Base-by-base conservation (phyloP, 306 rosid species). In the Amphicarpaea edgeworthii region DNA sequence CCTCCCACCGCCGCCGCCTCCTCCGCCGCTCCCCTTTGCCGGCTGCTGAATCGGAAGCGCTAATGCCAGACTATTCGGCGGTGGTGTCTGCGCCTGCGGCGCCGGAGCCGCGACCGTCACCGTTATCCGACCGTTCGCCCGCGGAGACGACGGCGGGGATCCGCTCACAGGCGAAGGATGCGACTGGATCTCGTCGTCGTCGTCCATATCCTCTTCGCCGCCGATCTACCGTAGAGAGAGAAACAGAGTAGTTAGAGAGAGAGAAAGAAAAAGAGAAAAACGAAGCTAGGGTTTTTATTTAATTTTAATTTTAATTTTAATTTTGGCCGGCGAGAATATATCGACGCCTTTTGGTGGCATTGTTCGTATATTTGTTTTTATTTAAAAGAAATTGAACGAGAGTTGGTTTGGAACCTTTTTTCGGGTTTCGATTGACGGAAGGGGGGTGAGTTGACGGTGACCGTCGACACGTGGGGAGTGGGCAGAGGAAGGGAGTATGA, bases 61-160 rank as follows among this genome's bases (percentile, higher is more conserved):
- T 24, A 93, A 61, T 40, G 97, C 85, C 38, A 90, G 43, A 19
- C 72, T 74, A n/a, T 77, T 89, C 23, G 76, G 5, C 50, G 86
- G 21, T 3, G 86, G 21, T 3, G 84, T 69, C 28, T 85, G 19
- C 10, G 84, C 73, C 28, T 23, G 60, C 34, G 88, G 77, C 0
- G 88, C 90, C 60, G 90, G 82, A 17, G 88, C 83, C 16, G 95
- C 98, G 23, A 94, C 96, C 72, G 98, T 94, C 59, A 94, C 98
- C 81, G 94, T 88, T 14, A 92, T 88, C 84, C 95, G 72, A 3
- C 95, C 90, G 60, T 86, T 89, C 1, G 76, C 41, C 74, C 80
- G 73, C 74, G 92, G 88, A 0, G 97, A 88, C 7, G 65, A 88
- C 23, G 40, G 64, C 83, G 94, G 94, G 37, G 98, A 92, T 77